Conservation (phyloP, 2,329 filamentous ascomycete species). For the Celoporthe dispersa region DNA sequence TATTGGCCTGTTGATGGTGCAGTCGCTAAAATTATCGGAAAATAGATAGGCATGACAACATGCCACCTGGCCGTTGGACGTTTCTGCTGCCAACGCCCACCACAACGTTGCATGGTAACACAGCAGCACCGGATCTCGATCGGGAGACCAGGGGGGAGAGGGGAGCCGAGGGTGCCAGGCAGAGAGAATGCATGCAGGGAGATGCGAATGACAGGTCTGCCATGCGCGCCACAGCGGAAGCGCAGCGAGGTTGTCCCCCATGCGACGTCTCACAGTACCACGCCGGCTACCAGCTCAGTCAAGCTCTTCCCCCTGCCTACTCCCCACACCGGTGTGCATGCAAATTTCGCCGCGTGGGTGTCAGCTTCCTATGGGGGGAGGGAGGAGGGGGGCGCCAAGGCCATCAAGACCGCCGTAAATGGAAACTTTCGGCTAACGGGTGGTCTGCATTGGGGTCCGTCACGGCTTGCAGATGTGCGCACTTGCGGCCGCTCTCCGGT, state of each 20-base stretch:
- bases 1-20: neutral
- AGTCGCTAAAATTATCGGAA: too few species aligned
- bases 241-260: slow-evolving; percentile 2
- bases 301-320: slow-evolving; percentile 15
- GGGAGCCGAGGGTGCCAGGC: slow-evolving; percentile 25
- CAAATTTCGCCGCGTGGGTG: neutral
- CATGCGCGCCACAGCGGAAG: slow-evolving; percentile 12
- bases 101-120: slow-evolving; percentile 18
- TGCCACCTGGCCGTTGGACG: slow-evolving; percentile 32
- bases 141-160: slow-evolving; percentile 13
- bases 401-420: neutral
- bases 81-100: slow-evolving; percentile 24
- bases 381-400: neutral
- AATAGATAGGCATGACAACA: neutral
- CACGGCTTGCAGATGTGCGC: slow-evolving; percentile 2
- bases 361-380: neutral
- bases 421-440: slow-evolving; percentile 5
- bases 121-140: slow-evolving; percentile 19
- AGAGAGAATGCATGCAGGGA: slow-evolving; percentile 21
- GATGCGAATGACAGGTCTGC: slow-evolving; percentile 22
- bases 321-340: slow-evolving; percentile 26
- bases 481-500: slow-evolving; percentile 1
- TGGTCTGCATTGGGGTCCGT: slow-evolving; percentile 1
- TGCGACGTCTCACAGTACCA: slow-evolving; percentile 17
- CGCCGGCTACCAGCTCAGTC: slow-evolving; percentile 15